Conservation (phyloP, 495 filamentous ascomycete genomes). For the Penicilliopsis zonata region DNA sequence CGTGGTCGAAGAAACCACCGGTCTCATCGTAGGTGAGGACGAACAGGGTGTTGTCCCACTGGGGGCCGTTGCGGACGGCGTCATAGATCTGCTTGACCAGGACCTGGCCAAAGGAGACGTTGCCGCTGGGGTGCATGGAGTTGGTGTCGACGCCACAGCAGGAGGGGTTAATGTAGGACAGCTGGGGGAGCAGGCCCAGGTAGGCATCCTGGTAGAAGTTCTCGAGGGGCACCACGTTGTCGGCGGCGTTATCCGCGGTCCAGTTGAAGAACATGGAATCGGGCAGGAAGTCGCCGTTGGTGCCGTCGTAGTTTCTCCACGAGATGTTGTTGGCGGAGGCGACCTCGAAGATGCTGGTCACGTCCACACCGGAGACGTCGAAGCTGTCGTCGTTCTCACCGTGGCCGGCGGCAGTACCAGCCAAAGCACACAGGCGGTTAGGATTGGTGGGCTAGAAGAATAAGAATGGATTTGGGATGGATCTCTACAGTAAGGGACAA, state of each 20-base stretch:
- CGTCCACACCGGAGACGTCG: constrained; percentile 20
- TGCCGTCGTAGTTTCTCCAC: constrained; percentile 41
- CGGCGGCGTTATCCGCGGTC: constrained; percentile 23
- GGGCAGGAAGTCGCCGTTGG: constrained; percentile 14
- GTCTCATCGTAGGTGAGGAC: constrained; percentile 40
- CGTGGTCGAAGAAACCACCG: constrained; percentile 39
- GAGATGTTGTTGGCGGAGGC: constrained; percentile 27
- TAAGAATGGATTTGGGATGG: no score
- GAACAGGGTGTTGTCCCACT: constrained; percentile 35
- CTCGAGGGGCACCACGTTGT: constrained; percentile 17
- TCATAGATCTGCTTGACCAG: constrained; percentile 41
- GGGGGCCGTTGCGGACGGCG: constrained; percentile 28
- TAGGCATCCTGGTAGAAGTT: constrained; percentile 27
- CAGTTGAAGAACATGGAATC: constrained; percentile 30
- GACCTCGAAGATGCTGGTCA: constrained; percentile 36
- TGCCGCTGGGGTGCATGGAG: constrained; percentile 35
- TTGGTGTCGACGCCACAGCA: constrained; percentile 35
- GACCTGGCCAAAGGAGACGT: constrained; percentile 32
- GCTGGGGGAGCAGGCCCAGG: constrained; percentile 27
- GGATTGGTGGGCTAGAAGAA: constrained; percentile 29
- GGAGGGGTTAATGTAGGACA: constrained; percentile 39
- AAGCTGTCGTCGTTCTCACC: constrained; percentile 34
- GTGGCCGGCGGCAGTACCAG: constrained; percentile 35
- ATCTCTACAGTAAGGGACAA: no score
- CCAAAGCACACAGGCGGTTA: constrained; percentile 33